Evolutionary conservation across 2,329 filamentous ascomycete genomes (phyloP).

Genomic region (Camptophora hylomeconis): DNA sequence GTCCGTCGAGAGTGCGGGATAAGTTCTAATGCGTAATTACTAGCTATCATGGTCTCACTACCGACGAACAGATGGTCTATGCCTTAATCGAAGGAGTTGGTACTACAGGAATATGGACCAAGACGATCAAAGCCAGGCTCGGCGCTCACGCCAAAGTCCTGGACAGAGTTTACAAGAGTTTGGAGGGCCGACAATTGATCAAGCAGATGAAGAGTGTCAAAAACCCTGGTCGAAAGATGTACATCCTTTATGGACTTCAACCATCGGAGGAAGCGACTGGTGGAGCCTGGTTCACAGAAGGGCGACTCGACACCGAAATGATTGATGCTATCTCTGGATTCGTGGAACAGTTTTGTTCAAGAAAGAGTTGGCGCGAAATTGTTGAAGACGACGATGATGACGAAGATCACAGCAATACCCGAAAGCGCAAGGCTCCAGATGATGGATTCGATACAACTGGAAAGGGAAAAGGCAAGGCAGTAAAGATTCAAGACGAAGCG

Average conservation of each 20-base stretch:
- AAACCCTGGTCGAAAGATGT: constrained; percentile 84
- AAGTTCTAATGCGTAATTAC: too few relatives aligned
- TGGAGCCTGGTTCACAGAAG: constrained; percentile 78
- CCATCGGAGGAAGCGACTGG: constrained; percentile 86
- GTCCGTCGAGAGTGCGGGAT: background rate
- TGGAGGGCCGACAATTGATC: constrained; percentile 72
- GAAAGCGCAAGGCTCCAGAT: constrained; percentile 11
- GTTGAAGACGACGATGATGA: constrained; percentile 14
- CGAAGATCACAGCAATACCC: constrained; percentile 6
- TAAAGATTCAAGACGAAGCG: constrained; percentile 4
- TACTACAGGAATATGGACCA: constrained; percentile 80
- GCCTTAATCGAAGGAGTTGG: constrained; percentile 76
- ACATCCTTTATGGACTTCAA: constrained; percentile 74
- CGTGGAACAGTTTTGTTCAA: constrained; percentile 59
- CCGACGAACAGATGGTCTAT: constrained; percentile 71
- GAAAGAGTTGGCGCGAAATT: constrained; percentile 55
- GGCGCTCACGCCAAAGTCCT: constrained; percentile 76
- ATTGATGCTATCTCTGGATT: constrained; percentile 53
- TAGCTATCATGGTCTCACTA: constrained; percentile 31
- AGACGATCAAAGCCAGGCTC: constrained; percentile 65
- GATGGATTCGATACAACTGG: constrained; percentile 13
- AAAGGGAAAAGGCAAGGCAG: constrained; percentile 12
- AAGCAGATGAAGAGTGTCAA: constrained; percentile 85
- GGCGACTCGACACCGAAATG: constrained; percentile 77
- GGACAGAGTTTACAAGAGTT: constrained; percentile 67